phyloP scores from a whole-genome alignment of 2,329 filamentous ascomycete genomes.

The Penicillium sp. region DNA sequence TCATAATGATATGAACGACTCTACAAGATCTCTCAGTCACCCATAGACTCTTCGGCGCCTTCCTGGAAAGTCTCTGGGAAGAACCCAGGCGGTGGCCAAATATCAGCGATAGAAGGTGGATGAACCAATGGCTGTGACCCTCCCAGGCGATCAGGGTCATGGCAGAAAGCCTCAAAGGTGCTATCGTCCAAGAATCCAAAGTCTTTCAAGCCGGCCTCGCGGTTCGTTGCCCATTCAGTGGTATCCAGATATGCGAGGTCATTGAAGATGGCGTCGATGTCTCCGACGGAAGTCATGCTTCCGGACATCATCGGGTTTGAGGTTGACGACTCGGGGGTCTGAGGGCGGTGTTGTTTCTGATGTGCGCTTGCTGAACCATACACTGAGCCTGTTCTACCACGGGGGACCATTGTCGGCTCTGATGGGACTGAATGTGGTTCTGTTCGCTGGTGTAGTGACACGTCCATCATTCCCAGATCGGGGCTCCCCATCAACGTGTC shows the following conservation, averaged over 20 bases:
- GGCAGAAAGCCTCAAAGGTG: constrained; percentile 45
- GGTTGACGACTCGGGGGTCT: constrained; percentile 34
- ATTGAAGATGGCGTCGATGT: constrained; percentile 46
- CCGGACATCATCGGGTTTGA: constrained; percentile 24
- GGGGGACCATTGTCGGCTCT: constrained; percentile 23
- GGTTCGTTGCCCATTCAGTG: constrained; percentile 43
- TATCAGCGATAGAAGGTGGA: constrained; percentile 41
- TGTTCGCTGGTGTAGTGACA: constrained; percentile 17
- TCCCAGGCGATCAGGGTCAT: constrained; percentile 43
- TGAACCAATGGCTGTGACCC: constrained; percentile 37
- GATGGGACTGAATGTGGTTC: constrained; percentile 12
- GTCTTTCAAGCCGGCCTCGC: constrained; percentile 42
- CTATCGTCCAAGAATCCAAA: constrained; percentile 45
- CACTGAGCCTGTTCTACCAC: constrained; percentile 20
- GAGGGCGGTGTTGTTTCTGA: constrained; percentile 27
- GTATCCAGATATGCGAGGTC: constrained; percentile 46
- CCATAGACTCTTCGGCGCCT: constrained; percentile 9
- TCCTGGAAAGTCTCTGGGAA: constrained; percentile 42
- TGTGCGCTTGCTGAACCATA: constrained; percentile 17
- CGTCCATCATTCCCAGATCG: constrained; percentile 27
- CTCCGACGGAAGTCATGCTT: constrained; percentile 18
- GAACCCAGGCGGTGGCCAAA: constrained; percentile 44
- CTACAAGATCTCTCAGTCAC: neutral
- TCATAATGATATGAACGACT: neutral
- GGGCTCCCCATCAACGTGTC: constrained; percentile 31